These are phyloP conservation scores for Lepidium africanum DNA, from an alignment of 345 rosid species.

Conservation along the genomic window DNA sequence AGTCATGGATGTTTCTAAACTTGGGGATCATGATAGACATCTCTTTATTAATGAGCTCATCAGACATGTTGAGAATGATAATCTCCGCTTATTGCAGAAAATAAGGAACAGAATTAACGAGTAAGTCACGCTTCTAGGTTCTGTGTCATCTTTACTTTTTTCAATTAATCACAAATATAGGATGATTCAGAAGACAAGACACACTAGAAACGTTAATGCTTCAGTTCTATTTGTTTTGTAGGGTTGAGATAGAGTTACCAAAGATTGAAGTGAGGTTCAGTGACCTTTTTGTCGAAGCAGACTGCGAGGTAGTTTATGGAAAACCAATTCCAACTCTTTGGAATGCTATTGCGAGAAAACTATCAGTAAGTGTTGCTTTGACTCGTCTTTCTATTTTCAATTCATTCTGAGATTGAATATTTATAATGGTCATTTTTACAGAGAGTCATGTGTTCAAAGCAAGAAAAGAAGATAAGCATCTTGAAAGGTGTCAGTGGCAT, in stretches of 20 bases:
- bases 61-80: slow-evolving; percentile 41
- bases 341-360: slow-evolving; percentile 17
- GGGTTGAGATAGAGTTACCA: slow-evolving; percentile 33
- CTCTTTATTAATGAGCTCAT: slow-evolving; percentile 46
- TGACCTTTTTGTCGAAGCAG: slow-evolving; percentile 33
- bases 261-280: slow-evolving; percentile 37
- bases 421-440: not conserved
- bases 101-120: slow-evolving; percentile 36
- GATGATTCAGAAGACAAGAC: too few species aligned
- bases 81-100: slow-evolving; percentile 32
- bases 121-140: slow-evolving; percentile 23
- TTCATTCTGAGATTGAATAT: not conserved
- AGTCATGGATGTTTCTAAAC: slow-evolving; percentile 38
- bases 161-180: too few species aligned
- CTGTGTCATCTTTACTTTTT: too few species aligned
- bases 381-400: not conserved
- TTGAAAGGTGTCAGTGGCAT: slow-evolving; percentile 56
- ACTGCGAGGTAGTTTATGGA: slow-evolving; percentile 33
- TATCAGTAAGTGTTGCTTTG: slow-evolving; percentile 14
- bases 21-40: slow-evolving; percentile 33
- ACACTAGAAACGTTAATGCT: not conserved
- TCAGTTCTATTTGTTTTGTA: not conserved
- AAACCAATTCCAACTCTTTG: slow-evolving; percentile 44
- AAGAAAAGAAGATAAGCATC: slow-evolving; percentile 35
- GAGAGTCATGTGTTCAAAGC: slow-evolving; percentile 12